These are phyloP conservation scores for Neohortaea acidophila DNA, from an alignment of 495 filamentous ascomycete genomes.

Conservation along the genomic window DNA sequence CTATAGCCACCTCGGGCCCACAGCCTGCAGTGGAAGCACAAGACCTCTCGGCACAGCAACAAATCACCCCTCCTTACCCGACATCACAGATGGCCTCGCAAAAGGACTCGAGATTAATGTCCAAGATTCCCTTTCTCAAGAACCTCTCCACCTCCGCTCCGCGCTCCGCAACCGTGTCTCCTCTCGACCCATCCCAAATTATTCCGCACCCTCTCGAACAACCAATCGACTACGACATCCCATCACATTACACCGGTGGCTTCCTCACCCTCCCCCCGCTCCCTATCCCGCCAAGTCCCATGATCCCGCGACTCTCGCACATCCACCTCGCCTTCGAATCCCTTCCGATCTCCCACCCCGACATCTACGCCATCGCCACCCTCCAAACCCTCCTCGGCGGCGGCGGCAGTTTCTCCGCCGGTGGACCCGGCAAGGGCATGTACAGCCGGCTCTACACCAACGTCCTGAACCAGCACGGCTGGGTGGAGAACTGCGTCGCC, in stretches of 20 bases:
- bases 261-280: slow-evolving; percentile 71
- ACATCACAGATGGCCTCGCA: slow-evolving; percentile 26
- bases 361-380: slow-evolving; percentile 95
- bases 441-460: slow-evolving; percentile 95
- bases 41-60: slow-evolving; percentile 21
- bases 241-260: slow-evolving; percentile 86
- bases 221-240: slow-evolving; percentile 25
- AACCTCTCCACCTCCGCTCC: slow-evolving; percentile 63
- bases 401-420: slow-evolving; percentile 93
- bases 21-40: not conserved
- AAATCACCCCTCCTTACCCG: slow-evolving; percentile 21
- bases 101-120: slow-evolving; percentile 48
- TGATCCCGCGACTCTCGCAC: slow-evolving; percentile 69
- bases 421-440: slow-evolving; percentile 97
- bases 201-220: slow-evolving; percentile 41
- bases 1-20: not conserved
- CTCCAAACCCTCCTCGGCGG: slow-evolving; percentile 91
- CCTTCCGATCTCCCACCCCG: slow-evolving; percentile 70
- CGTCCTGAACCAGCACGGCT: slow-evolving; percentile 90
- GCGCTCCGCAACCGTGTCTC: slow-evolving; percentile 41
- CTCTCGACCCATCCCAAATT: slow-evolving; percentile 25
- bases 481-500: slow-evolving; percentile 86
- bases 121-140: slow-evolving; percentile 85
- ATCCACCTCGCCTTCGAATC: slow-evolving; percentile 95
- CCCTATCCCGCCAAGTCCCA: slow-evolving; percentile 58